Evolutionary conservation across 2,329 filamentous ascomycete genomes (phyloP), one percentile per base, ranked within the genome.

Genomic region (Atkinsonella hypoxylon): DNA sequence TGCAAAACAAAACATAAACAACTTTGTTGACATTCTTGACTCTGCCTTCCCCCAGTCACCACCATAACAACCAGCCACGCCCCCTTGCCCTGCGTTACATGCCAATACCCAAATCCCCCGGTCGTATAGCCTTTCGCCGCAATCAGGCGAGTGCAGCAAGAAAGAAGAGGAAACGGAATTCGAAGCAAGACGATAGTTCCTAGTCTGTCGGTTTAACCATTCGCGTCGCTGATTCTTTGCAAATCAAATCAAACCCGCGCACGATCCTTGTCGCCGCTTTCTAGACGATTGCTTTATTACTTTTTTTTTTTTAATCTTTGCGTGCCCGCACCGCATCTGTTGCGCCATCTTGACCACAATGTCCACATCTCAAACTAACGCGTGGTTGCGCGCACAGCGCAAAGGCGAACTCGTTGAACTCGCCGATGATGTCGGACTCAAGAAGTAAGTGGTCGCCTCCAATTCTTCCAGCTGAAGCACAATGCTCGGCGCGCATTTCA

Each of bases 301-400:
- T 26, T 6, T 26, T n/a, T n/a, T n/a, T 4, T 38, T 42, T 31
- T 48, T 39, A 17, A 26, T 32, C n/a, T n/a, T n/a, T 45, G 49
- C 49, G 49, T 45, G 20, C 49, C 20, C 15, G 40, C 40, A 39
- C 43, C 45, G 32, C 40, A 20, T 40, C 26, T 49, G 13, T 36
- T 41, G 46, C 46, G 30, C 31, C 22, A 30, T 18, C 44, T 26
- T 47, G 15, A 17, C 45, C 55, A 53, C 55, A 52, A 63, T 61
- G 57, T 58, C 58, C 55, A 57, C 60, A 34, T 31, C 42, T 5
- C 50, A 56, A 56, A 77, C 64, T 60, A 81, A 84, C 63, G 79
- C 81, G 59, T 95, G 86, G 81, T 76, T 95, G 64, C 79, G 83
- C 67, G 77, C 78, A 66, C 86, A 93, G 77, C 84, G 86, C 73